Evolutionary conservation across 2,329 filamentous ascomycete genomes (phyloP).

Genomic region (Paecilomyces dactylethromorphus): DNA sequence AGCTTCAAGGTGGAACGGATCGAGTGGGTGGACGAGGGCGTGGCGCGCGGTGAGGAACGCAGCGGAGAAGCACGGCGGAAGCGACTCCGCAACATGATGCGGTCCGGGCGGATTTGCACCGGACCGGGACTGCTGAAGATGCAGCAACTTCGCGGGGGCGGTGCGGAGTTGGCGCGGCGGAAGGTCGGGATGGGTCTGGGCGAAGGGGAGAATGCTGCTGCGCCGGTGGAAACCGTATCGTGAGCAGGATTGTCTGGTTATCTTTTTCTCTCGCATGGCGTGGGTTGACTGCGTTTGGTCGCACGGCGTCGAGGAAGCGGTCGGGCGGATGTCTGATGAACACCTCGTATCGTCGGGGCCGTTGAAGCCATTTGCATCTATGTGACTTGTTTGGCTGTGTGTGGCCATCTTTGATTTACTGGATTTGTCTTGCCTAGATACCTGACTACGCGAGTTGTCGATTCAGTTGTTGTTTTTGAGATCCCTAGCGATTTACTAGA

Average conservation of each 20-base stretch:
- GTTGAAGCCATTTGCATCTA: not conserved
- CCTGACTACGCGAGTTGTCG: not conserved
- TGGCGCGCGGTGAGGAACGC: slow-evolving; percentile 40
- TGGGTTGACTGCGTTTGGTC: slow-evolving; percentile 1
- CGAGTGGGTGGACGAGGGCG: slow-evolving; percentile 74
- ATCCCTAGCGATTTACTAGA: no score
- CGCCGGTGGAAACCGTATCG: slow-evolving; percentile 26
- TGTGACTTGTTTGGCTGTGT: not conserved
- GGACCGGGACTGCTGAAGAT: slow-evolving; percentile 28
- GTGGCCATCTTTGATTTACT: not conserved
- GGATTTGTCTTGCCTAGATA: not conserved
- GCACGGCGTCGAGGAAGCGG: not conserved
- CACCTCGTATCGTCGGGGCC: not conserved
- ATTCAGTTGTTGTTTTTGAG: not conserved
- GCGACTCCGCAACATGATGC: slow-evolving; percentile 40
- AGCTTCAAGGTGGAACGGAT: slow-evolving; percentile 80
- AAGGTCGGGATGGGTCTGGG: slow-evolving; percentile 17
- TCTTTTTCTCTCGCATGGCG: slow-evolving; percentile 2
- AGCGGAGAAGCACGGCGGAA: slow-evolving; percentile 43
- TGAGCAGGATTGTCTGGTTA: slow-evolving; percentile 8
- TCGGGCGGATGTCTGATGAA: not conserved
- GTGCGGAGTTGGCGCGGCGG: slow-evolving; percentile 22
- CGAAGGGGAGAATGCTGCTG: slow-evolving; percentile 10
- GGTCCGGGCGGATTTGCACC: slow-evolving; percentile 36
- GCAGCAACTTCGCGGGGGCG: slow-evolving; percentile 25